phyloP scores from a whole-genome alignment of 1,139 yeast species.

The Candida tetrigidarum region DNA sequence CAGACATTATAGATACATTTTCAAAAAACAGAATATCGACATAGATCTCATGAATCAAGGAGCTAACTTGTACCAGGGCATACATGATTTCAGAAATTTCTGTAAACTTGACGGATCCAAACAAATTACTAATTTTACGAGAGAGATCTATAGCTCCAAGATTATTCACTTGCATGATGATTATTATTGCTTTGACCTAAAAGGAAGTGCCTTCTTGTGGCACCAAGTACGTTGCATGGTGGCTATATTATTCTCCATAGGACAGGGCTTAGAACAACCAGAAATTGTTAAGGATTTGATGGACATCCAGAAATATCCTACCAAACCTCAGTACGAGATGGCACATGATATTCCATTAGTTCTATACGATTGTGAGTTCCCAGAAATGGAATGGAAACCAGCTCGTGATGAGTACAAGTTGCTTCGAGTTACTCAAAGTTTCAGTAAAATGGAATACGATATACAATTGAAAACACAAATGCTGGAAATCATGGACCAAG shows the following conservation, averaged over 20 bases:
- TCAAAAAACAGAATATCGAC: constrained; percentile 58
- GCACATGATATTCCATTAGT: constrained; percentile 93
- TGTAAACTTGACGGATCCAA: constrained; percentile 95
- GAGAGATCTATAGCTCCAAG: constrained; percentile 59
- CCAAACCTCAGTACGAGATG: constrained; percentile 84
- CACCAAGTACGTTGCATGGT: constrained; percentile 98
- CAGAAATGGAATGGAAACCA: constrained; percentile 67
- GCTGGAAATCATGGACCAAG: constrained; percentile 31
- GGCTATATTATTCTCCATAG: constrained; percentile 78
- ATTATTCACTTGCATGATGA: constrained; percentile 50
- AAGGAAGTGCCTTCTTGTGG: constrained; percentile 95
- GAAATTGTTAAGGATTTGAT: constrained; percentile 60
- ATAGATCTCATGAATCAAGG: constrained; percentile 71
- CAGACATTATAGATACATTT: constrained; percentile 86
- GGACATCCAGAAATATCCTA: constrained; percentile 60
- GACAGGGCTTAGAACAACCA: constrained; percentile 74
- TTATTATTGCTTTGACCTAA: constrained; percentile 71
- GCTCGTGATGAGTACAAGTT: constrained; percentile 17
- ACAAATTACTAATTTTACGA: constrained; percentile 75
- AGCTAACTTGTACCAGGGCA: constrained; percentile 67
- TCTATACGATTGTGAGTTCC: constrained; percentile 83
- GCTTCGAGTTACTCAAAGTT: constrained; percentile 31
- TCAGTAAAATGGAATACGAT: constrained; percentile 36
- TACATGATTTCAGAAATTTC: constrained; percentile 90
- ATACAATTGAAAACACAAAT: constrained; percentile 40